Evolutionary conservation across 768 basidiomycete genomes (phyloP), one percentile per base, ranked within the genome.

Genomic region (Boletales sp.): DNA sequence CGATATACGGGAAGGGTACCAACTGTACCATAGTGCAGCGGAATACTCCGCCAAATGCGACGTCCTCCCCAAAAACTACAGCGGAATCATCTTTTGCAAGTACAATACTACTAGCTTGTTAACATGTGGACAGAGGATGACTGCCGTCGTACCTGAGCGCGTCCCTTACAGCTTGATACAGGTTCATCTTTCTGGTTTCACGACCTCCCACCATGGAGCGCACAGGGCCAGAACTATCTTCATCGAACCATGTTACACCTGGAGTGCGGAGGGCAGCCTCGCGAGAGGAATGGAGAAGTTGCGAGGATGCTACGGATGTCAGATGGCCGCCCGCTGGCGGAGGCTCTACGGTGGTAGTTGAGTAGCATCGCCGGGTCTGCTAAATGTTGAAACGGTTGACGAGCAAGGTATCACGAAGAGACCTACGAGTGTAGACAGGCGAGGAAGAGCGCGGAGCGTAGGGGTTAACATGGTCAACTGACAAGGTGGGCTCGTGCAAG

Each of bases 11-110:
- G 41, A 49, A 41, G 17, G 19, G 54, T 19, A 65, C 58, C 8
- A 51, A 57, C 59, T 77, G 45, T 48, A 90, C 90, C 86, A 93
- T 90, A 0, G 90, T 92, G 58, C 92, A 95, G 51, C 94, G 78
- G 60, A 97, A 97, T 13, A 97, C 94, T 4, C 94, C 94, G 11
- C 94, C 94, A 57, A 95, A 96, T 0, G 87, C 88, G 41, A 97
- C 91, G 55, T 93, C 90, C 62, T 89, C 86, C 8, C 94, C 94
- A 59, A 96, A 96, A 0, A 96, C 84, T 5, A 95, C 83, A 2
- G 94, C 86, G 46, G 73, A 87, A 46, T 91, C 88, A 61, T 97
- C 92, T 62, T 90, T 93, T 30, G 78, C 72, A 17, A 97, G 69
- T 5, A 90, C 89, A 51, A 88, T 91, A 50, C 91, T 91, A 49